phyloP scores from a whole-genome alignment of 768 basidiomycete species.

The Lactifluus echinatus region DNA sequence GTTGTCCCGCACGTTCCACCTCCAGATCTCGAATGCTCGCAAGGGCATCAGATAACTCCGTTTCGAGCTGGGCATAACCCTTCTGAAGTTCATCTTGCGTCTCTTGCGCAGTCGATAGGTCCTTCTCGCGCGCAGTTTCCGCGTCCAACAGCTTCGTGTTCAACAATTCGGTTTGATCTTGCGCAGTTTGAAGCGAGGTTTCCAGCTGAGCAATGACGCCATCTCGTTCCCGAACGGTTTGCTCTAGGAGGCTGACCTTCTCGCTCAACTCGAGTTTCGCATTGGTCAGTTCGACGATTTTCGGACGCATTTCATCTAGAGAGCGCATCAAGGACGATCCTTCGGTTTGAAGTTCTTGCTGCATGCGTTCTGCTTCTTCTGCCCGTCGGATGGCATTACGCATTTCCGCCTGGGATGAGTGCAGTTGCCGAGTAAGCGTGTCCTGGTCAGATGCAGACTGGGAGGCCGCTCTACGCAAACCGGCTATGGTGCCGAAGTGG shows the following conservation, averaged over 20 bases:
- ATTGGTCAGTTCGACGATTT: conserved; percentile 73
- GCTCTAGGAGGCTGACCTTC: conserved; percentile 48
- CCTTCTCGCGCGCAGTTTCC: conserved; percentile 43
- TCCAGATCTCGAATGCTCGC: conserved; percentile 52
- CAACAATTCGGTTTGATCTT: conserved; percentile 40
- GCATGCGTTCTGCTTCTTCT: conserved; percentile 63
- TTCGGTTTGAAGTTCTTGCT: conserved; percentile 67
- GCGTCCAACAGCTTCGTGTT: conserved; percentile 39
- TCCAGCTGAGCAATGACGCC: conserved; percentile 54
- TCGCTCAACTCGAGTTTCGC: conserved; percentile 62
- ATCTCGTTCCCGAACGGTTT: conserved; percentile 47
- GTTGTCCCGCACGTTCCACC: conserved; percentile 51
- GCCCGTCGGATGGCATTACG: conserved; percentile 56
- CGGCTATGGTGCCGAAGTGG: conserved; percentile 38
- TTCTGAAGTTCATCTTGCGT: conserved; percentile 52
- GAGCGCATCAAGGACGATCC: conserved; percentile 70
- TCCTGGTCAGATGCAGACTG: conserved; percentile 47
- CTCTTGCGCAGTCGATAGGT: conserved; percentile 39
- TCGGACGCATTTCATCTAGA: conserved; percentile 80
- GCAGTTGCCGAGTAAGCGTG: conserved; percentile 45
- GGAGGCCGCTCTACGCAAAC: conserved; percentile 51
- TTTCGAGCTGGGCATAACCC: conserved; percentile 52
- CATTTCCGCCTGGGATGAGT: conserved; percentile 57
- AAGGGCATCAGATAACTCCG: conserved; percentile 47
- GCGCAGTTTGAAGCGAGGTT: conserved; percentile 44